Evolutionary conservation across 164 flowering plant genomes (phyloP).

Genomic region (Berberis thunbergii): DNA sequence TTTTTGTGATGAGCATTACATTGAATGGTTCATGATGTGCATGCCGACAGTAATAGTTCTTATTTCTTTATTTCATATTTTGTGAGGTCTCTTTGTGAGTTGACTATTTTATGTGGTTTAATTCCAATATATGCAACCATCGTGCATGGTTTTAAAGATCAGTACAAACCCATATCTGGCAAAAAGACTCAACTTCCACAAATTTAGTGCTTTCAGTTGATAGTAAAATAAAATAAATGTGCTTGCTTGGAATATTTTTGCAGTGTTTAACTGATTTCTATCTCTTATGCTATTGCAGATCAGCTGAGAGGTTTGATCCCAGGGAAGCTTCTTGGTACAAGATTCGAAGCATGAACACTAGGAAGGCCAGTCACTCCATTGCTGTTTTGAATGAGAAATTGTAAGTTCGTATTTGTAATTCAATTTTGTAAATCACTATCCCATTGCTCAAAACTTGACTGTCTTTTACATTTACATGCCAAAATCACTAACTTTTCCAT

Average conservation of each 20-base stretch:
- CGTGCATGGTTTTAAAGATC: too few relatives aligned
- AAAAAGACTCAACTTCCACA: too few relatives aligned
- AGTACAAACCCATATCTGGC: too few relatives aligned
- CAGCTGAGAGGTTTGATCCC: constrained; percentile 84
- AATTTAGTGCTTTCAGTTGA: background rate
- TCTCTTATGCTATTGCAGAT: constrained; percentile 26
- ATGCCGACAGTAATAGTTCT: too few relatives aligned
- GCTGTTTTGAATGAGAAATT: constrained; percentile 64
- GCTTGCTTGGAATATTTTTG: background rate
- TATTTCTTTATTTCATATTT: too few relatives aligned
- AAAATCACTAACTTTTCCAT: too few relatives aligned
- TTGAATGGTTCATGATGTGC: background rate
- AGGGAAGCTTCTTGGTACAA: constrained; percentile 72
- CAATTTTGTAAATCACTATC: background rate
- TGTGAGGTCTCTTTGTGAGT: too few relatives aligned
- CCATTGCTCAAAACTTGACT: background rate
- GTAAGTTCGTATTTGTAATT: constrained; percentile 34
- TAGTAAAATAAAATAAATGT: background rate
- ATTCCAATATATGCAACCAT: too few relatives aligned
- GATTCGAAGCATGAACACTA: constrained; percentile 49
- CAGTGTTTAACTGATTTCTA: background rate
- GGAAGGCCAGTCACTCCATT: constrained; percentile 65
- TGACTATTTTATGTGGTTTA: too few relatives aligned
- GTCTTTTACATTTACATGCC: too few relatives aligned
- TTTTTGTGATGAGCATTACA: background rate